phyloP scores from a whole-genome alignment of 1,284 basidiomycete genomes.

The Heliocybe sulcata region DNA sequence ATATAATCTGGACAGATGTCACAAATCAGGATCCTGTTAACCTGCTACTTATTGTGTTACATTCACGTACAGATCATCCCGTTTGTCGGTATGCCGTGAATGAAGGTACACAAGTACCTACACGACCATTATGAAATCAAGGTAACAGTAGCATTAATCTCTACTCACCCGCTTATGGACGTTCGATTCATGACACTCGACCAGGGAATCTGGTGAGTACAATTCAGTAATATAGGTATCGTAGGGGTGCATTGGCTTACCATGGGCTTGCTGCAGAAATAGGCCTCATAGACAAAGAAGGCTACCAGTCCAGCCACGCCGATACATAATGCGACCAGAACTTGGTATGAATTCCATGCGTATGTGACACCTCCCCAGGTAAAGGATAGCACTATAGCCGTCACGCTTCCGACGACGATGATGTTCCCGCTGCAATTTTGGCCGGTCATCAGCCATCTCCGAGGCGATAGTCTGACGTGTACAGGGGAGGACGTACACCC shows the following conservation, averaged over 20 bases:
- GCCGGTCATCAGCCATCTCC: too few species aligned
- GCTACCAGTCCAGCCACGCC: slow-evolving; percentile 14
- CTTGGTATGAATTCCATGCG: slow-evolving; percentile 21
- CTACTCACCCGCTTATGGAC: slow-evolving; percentile 19
- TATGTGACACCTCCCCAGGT: slow-evolving; percentile 25
- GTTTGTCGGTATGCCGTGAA: slow-evolving; percentile 21
- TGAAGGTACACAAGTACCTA: slow-evolving; percentile 20
- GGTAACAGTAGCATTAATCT: too few species aligned
- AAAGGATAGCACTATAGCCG: slow-evolving; percentile 18
- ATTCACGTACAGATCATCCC: slow-evolving; percentile 17
- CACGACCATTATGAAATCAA: slow-evolving; percentile 3
- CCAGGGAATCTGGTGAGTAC: slow-evolving; percentile 16
- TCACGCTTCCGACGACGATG: slow-evolving; percentile 21
- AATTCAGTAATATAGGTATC: neutral
- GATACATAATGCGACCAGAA: slow-evolving; percentile 21
- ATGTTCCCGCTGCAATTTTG: slow-evolving; percentile 26
- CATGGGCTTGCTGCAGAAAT: slow-evolving; percentile 16
- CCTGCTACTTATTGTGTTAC: slow-evolving; percentile 1
- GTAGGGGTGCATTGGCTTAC: slow-evolving; percentile 9
- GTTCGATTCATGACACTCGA: slow-evolving; percentile 22
- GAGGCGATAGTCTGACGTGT: too few species aligned
- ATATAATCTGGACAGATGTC: too few species aligned
- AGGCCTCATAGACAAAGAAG: slow-evolving; percentile 23
- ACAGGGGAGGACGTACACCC: slow-evolving; percentile 20
- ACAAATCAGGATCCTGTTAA: too few species aligned